phyloP scores from a whole-genome alignment of 2,329 filamentous ascomycete genomes.

The Pseudogymnoascus sp. region DNA sequence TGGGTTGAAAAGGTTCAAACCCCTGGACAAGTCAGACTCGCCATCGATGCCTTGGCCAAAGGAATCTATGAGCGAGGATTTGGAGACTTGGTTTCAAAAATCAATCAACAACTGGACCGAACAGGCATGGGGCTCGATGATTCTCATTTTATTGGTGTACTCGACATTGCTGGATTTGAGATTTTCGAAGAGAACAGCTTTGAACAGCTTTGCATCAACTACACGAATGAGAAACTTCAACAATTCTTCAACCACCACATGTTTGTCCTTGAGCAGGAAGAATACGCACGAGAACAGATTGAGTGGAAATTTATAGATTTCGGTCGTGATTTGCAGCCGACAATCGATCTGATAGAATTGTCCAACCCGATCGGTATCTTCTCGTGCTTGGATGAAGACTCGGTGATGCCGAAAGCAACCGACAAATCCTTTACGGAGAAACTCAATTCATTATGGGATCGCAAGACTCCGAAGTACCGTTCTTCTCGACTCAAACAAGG shows the following conservation, averaged over 20 bases:
- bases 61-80: conserved; percentile 97
- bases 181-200: conserved; percentile 99
- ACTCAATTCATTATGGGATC: conserved; percentile 92
- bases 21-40: conserved; percentile 85
- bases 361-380: conserved; percentile 98
- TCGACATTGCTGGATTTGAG: conserved; percentile 98
- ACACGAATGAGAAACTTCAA: conserved; percentile 97
- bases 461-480: conserved; percentile 89
- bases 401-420: conserved; percentile 97
- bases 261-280: conserved; percentile 97
- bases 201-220: conserved; percentile 98
- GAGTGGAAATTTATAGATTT: conserved; percentile 99
- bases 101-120: conserved; percentile 88
- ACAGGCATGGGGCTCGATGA: conserved; percentile 75
- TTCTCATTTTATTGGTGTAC: conserved; percentile 90
- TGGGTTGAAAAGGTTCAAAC: conserved; percentile 99
- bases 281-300: conserved; percentile 94
- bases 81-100: conserved; percentile 80
- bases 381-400: conserved; percentile 94
- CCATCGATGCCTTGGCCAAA: conserved; percentile 86
- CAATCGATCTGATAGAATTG: conserved; percentile 93
- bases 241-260: conserved; percentile 99
- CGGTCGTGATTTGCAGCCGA: conserved; percentile 90
- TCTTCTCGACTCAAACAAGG: conserved; percentile 81
- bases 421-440: conserved; percentile 97